Percentiles rank a stretch among this genome's conserved stretches.
phyloP scores from a whole-genome alignment of 2,329 filamentous ascomycete species.

The Xylaria sp. region DNA sequence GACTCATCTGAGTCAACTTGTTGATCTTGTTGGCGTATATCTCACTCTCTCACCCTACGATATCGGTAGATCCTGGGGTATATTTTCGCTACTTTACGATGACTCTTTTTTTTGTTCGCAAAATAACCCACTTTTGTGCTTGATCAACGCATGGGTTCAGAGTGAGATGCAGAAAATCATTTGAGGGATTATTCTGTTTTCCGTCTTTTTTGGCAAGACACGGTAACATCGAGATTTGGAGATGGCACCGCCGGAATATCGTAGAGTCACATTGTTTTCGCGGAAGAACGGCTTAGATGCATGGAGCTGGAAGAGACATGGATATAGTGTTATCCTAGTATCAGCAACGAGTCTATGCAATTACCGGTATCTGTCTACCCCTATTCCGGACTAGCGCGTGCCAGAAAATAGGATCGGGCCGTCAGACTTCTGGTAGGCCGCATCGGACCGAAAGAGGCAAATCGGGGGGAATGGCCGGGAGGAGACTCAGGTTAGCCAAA shows the following conservation, averaged over 20 bases:
- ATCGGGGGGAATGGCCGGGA: too few relatives aligned
- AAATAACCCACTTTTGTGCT: conserved; percentile 3
- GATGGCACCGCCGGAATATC: too few relatives aligned
- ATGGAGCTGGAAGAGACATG: background rate
- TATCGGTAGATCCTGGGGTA: too few relatives aligned
- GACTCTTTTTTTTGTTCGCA: background rate
- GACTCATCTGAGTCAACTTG: conserved; percentile 8
- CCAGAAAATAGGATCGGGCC: background rate
- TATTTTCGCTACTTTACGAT: too few relatives aligned
- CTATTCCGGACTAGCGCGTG: background rate
- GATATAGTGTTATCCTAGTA: background rate
- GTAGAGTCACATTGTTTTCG: background rate
- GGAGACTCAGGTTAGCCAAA: background rate
- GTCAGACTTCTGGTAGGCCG: background rate
- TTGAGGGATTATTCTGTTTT: background rate
- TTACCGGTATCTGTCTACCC: too few relatives aligned
- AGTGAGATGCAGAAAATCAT: background rate
- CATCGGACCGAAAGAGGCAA: background rate
- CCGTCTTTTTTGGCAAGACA: too few relatives aligned
- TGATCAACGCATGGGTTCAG: background rate
- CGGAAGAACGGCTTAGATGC: background rate
- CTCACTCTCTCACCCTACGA: too few relatives aligned
- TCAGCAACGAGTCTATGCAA: too few relatives aligned
- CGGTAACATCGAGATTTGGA: too few relatives aligned
- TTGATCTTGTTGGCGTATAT: too few relatives aligned